Base-by-base conservation (phyloP, 2,329 filamentous ascomycete genomes). In the Amphichorda felina region DNA sequence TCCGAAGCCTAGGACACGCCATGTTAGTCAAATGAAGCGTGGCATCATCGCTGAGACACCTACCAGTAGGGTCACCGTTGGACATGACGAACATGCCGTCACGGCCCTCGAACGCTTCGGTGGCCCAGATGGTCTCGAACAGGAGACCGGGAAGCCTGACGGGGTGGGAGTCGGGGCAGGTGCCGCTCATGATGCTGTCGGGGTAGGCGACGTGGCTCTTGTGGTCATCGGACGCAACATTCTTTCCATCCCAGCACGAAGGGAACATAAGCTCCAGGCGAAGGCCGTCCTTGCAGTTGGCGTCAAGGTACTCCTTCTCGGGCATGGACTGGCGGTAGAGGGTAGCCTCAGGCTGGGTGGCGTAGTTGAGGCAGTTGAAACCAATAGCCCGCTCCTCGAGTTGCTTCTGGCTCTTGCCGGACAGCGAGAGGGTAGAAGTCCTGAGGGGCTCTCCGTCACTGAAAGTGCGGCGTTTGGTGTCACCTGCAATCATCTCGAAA, bases 341-440 rank as follows among this genome's bases (percentile, higher is more conserved):
- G 11, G 87, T 82, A 2, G 71, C 69, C 56, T 94, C 87, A 2
- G 82, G 64, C 0, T 57, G 48, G 17, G 58, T 64, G 22, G 47
- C 49, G 53, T 95, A 95, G 72, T 96, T 79, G 41, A 98, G 63
- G 60, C 91, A 96, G 68, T 96, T 96, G 72, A 94, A 94, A 4
- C 91, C 89, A 19, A 95, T 48, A 8, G 88, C 85, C 41, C 88
- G 86, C 64, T 94, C 82, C 34, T 62, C 63, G 26, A 95, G 71
- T 35, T 78, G 72, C 13, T 59, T 56, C 62, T 94, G 87, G n/a
- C n/a, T n/a, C n/a, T n/a, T n/a, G n/a, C n/a, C n/a, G n/a, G n/a
- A n/a, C n/a, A n/a, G n/a, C n/a, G n/a, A n/a, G n/a, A n/a, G n/a
- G n/a, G n/a, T n/a, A n/a, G n/a, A n/a, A n/a, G n/a, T n/a, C n/a